Base-by-base conservation (phyloP, 2,329 filamentous ascomycete genomes). In the Colletotrichum plurivorum region DNA sequence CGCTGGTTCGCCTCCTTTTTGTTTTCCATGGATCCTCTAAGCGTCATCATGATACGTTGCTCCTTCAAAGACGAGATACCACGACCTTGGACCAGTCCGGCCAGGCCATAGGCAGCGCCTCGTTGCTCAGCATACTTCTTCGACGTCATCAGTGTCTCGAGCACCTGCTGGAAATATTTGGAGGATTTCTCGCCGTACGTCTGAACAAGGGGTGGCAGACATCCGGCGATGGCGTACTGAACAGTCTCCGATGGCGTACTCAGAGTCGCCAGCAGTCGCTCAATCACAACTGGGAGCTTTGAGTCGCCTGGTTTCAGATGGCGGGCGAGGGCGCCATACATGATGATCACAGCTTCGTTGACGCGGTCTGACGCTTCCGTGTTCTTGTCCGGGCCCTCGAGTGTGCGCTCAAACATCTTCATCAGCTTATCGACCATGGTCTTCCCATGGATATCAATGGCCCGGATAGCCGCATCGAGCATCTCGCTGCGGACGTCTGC, bases 231-330 rank as follows among this genome's bases (percentile, higher is more conserved):
- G 54, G 96, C 96, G 78, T 96, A 98, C 80, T 99, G 96, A 1
- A 99, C 96, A 16, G 94, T 95, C 80, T 99, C 96, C 0, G 96
- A 98, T 31, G 96, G 96, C 13, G 95, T 98, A 78, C 92, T 96
- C 52, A 99, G 85, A 7, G 97, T 98, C 22, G 90, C 89, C 64
- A 99, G 86, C 22, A 99, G 85, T 71, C 94, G 90, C 73, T 95
- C 92, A 58, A 99, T 91, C 53, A 99, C 96, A 65, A 92, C 90
- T 1, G 95, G 94, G 56, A 98, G 89, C 75, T 97, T 95, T 73
- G 90, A 83, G 78, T 99, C 96, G n/a, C 94, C 94, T 8, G 90
- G 82, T 73, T 93, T 89, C 68, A 99, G 83, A 84, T 99, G 96
- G 59, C 93, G 90, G 51, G 95, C 96, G 45, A 99, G 84, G 59